These are phyloP conservation scores for Leccinum subgranulosum DNA, from an alignment of 768 basidiomycete species.

Conservation along the genomic window DNA sequence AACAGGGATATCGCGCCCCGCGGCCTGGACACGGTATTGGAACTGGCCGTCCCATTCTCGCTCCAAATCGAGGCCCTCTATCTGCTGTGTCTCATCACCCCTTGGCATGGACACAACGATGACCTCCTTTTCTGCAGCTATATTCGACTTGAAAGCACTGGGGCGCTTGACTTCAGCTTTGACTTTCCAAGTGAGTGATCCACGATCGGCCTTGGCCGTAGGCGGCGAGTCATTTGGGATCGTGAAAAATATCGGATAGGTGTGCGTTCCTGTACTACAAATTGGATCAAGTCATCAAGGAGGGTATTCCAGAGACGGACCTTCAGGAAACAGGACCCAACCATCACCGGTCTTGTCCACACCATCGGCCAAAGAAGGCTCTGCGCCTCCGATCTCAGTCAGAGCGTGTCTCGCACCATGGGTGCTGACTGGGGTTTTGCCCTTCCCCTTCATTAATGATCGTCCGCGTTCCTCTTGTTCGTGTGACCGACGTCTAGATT, in stretches of 20 bases:
- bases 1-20: slow-evolving; percentile 75
- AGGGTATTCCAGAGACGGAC: slow-evolving; percentile 36
- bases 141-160: slow-evolving; percentile 72
- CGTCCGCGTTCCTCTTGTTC: slow-evolving; percentile 30
- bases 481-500: background rate
- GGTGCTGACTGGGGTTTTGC: slow-evolving; percentile 18
- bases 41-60: slow-evolving; percentile 89
- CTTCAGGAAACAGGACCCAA: slow-evolving; percentile 90
- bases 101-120: slow-evolving; percentile 65
- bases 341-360: slow-evolving; percentile 40
- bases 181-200: slow-evolving; percentile 74
- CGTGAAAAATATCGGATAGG: slow-evolving; percentile 93
- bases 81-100: slow-evolving; percentile 53
- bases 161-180: slow-evolving; percentile 82
- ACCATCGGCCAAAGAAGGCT: slow-evolving; percentile 9
- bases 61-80: slow-evolving; percentile 77
- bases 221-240: slow-evolving; percentile 82
- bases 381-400: slow-evolving; percentile 34
- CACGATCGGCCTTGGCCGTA: slow-evolving; percentile 68
- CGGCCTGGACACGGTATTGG: slow-evolving; percentile 73
- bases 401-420: slow-evolving; percentile 1
- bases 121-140: slow-evolving; percentile 70
- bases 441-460: slow-evolving; percentile 26
- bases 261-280: slow-evolving; percentile 70
- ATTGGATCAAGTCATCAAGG: slow-evolving; percentile 44